Conservation (phyloP, 2,329 filamentous ascomycete species). For the Colletotrichum lentis region DNA sequence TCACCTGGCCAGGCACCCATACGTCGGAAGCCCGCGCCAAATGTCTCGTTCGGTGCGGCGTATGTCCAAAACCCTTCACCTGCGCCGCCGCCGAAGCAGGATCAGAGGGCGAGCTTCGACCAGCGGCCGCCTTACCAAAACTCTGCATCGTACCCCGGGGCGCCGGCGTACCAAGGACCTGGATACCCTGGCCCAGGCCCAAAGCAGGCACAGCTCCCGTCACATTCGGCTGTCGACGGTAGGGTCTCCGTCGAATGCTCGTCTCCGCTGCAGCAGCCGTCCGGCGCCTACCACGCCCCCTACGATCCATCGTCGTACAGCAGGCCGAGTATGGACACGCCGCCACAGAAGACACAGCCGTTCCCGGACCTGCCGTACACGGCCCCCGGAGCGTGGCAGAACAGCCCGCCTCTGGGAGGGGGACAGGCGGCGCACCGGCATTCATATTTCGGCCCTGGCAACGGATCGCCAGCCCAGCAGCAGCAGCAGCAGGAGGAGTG, state of each 20-base stretch:
- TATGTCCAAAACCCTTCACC: constrained; percentile 26
- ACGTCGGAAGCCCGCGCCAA: constrained; percentile 30
- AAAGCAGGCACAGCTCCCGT: constrained; percentile 1
- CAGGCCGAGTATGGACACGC: constrained; percentile 25
- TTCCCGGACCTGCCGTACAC: constrained; percentile 29
- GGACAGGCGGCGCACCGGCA: constrained; percentile 20
- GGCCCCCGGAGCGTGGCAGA: constrained; percentile 32
- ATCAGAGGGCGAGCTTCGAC: constrained; percentile 17
- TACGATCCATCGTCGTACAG: constrained; percentile 24
- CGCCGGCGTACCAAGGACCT: constrained; percentile 17
- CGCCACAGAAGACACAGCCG: constrained; percentile 28
- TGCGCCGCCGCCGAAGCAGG: constrained; percentile 8
- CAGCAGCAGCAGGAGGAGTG: constrained; percentile 27
- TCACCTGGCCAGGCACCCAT: constrained; percentile 32
- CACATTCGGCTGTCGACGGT: not conserved
- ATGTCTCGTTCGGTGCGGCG: constrained; percentile 11
- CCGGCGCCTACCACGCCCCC: constrained; percentile 10
- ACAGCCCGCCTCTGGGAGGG: constrained; percentile 11
- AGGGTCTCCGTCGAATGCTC: constrained; percentile 13
- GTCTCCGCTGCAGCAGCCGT: not conserved
- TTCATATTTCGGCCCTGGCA: not conserved
- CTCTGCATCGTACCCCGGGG: constrained; percentile 25
- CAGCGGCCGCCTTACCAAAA: constrained; percentile 28
- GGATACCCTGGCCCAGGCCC: constrained; percentile 9
- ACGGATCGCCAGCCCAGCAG: constrained; percentile 15